Evolutionary conservation across 225 moss, liverwort and hornwort species (phyloP).

Genomic region (Physcomitrium patens): DNA sequence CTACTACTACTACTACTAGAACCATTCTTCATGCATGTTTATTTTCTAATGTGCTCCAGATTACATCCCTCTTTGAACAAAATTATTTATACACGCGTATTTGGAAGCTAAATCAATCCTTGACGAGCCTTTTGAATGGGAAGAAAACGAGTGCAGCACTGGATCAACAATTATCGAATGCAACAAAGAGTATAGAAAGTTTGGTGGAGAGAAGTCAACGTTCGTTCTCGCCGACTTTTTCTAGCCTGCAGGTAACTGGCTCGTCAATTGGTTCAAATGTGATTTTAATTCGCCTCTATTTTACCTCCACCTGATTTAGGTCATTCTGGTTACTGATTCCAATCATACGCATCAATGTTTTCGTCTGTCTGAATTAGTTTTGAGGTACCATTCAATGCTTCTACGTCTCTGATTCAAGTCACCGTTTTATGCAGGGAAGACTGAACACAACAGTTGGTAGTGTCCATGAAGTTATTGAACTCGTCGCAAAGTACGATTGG

Average conservation of each 20-base stretch:
- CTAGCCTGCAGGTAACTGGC: conserved; percentile 48
- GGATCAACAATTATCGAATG: conserved; percentile 54
- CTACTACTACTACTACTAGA: background rate
- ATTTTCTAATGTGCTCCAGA: conserved; percentile 39
- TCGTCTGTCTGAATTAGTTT: conserved; percentile 1
- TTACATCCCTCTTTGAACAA: conserved; percentile 56
- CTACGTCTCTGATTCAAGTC: conserved; percentile 16
- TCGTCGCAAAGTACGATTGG: conserved; percentile 91
- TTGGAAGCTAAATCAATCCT: conserved; percentile 49
- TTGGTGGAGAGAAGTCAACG: conserved; percentile 75
- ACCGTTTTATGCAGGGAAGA: conserved; percentile 60
- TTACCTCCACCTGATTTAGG: background rate
- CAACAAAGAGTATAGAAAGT: conserved; percentile 61
- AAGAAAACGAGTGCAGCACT: conserved; percentile 53
- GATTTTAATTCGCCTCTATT: background rate
- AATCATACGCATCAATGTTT: background rate
- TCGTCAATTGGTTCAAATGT: background rate
- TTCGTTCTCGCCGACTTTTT: conserved; percentile 75
- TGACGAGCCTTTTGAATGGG: conserved; percentile 58
- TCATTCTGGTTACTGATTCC: background rate
- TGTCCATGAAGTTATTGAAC: conserved; percentile 77
- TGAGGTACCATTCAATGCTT: background rate
- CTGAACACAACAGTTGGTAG: conserved; percentile 76
- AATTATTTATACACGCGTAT: conserved; percentile 46
- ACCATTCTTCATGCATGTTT: background rate